Percentiles rank a stretch among this genome's conserved stretches.
phyloP scores from a whole-genome alignment of 2,329 filamentous ascomycete species.

The Stagonosporopsis tanaceti region DNA sequence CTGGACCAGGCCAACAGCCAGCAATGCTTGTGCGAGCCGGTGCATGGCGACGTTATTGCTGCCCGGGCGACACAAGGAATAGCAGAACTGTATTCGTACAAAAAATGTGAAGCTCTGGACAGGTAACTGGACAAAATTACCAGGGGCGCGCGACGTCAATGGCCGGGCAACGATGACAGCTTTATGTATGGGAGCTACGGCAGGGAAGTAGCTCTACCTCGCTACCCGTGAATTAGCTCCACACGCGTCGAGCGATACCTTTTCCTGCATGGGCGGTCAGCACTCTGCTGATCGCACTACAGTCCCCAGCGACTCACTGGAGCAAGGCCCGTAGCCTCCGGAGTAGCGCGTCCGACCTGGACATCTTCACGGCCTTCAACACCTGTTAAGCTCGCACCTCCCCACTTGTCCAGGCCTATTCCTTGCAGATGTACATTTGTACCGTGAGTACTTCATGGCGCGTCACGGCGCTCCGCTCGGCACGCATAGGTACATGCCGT shows the following conservation, averaged over 20 bases:
- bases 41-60: conserved; percentile 41
- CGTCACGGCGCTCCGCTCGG: conserved; percentile 9
- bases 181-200: conserved; percentile 28
- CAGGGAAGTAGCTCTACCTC: conserved; percentile 19
- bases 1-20: conserved; percentile 39
- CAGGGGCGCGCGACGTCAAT: conserved; percentile 23
- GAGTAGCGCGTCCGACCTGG: conserved; percentile 17
- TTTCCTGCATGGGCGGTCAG: conserved; percentile 25
- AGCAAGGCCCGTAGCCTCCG: conserved; percentile 26
- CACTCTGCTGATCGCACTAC: conserved; percentile 34
- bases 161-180: conserved; percentile 26
- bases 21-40: conserved; percentile 47
- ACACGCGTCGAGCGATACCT: conserved; percentile 22
- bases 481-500: conserved; percentile 12
- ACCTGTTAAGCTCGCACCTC: conserved; percentile 12
- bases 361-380: conserved; percentile 12
- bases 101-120: conserved; percentile 21
- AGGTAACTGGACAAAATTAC: conserved; percentile 21
- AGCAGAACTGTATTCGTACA: conserved; percentile 21
- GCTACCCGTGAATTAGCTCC: conserved; percentile 26
- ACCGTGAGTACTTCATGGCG: conserved; percentile 7
- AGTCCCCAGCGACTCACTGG: conserved; percentile 26
- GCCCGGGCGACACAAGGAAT: conserved; percentile 22
- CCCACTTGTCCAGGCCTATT: conserved; percentile 16
- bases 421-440: conserved; percentile 14